These are phyloP conservation scores for Veloporphyrellus conicus DNA, from an alignment of 1,284 basidiomycete species.

Conservation along the genomic window DNA sequence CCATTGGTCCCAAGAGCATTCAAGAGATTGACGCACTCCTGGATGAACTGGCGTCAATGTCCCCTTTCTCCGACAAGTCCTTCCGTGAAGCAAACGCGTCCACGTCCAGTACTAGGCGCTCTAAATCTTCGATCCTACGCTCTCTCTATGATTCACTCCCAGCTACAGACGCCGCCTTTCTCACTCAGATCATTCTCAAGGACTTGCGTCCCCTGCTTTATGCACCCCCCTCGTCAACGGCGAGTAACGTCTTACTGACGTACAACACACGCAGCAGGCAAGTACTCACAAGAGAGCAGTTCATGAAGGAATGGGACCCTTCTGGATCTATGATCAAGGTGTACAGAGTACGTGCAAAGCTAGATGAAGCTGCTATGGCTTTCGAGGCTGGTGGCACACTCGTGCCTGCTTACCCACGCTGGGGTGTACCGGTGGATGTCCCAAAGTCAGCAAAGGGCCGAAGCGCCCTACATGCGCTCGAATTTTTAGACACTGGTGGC, in stretches of 20 bases:
- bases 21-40: conserved; percentile 60
- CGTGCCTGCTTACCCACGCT: conserved; percentile 20
- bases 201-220: conserved; percentile 77
- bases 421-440: conserved; percentile 59
- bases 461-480: conserved; percentile 53
- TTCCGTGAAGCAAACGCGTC: conserved; percentile 25
- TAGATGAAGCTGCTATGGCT: conserved; percentile 56
- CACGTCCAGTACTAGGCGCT: conserved; percentile 28
- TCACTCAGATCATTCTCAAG: conserved; percentile 81
- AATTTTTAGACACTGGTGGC: conserved; percentile 41
- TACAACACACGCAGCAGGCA: conserved; percentile 55
- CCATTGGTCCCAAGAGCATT: conserved; percentile 38
- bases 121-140: conserved; percentile 43
- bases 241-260: conserved; percentile 45
- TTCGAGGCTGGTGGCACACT: conserved; percentile 41
- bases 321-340: conserved; percentile 50
- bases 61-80: conserved; percentile 50
- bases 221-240: conserved; percentile 47
- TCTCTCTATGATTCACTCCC: conserved; percentile 53
- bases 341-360: conserved; percentile 51
- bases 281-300: conserved; percentile 56
- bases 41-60: conserved; percentile 68
- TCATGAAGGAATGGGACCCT: conserved; percentile 71
- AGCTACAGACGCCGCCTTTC: conserved; percentile 57
- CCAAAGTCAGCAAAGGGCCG: conserved; percentile 77